Base-by-base conservation (phyloP, 305 asterid species). In the Petunia hybrid region DNA sequence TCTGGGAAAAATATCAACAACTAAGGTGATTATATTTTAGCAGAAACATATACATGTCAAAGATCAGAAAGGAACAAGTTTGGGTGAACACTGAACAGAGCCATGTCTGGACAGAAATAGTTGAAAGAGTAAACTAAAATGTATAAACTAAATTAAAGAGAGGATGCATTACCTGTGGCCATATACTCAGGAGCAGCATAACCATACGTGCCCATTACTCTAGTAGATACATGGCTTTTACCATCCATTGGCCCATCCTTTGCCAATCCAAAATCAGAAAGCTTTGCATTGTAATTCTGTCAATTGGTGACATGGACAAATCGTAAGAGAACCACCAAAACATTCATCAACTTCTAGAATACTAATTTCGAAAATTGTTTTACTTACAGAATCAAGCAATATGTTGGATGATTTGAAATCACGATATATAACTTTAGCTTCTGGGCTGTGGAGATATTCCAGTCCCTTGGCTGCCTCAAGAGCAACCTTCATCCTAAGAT, bases 171-270 rank as follows among this genome's bases (percentile, higher is more conserved):
- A 83, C 86, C 86, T 76, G 86, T 84, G 81, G 86, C 84, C 82
- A 84, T 76, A 40, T 84, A 84, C 59, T 84, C 86, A 0, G 86
- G 86, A n/a, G 86, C 86, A 6, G 86, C 86, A 80, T 84, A 84
- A 4, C 86, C 86, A 66, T 76, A 84, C 12, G 86, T 84, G 39
- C 86, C 86, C 84, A 84, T 84, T 3, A 84, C 66, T 68, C 86
- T 76, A 35, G 86, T 84, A 9, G 86, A 84, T n/a, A 84, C 86
- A 56, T 84, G 82, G 73, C 84, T 84, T 59, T 84, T 35, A 36
- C 86, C 86, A 35, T 84, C 86, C 4, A 76, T 51, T 39, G 86
- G 84, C 9, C 84, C 84, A 84, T 84, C 86, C 78, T 84, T 84
- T 0, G 86, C 86, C 67, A 84, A 69, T 63, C 86, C 86, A 66